Evolutionary conservation across 306 rosid species (phyloP), one percentile per base, ranked within the genome.

Genomic region (Carpinus viminea): DNA sequence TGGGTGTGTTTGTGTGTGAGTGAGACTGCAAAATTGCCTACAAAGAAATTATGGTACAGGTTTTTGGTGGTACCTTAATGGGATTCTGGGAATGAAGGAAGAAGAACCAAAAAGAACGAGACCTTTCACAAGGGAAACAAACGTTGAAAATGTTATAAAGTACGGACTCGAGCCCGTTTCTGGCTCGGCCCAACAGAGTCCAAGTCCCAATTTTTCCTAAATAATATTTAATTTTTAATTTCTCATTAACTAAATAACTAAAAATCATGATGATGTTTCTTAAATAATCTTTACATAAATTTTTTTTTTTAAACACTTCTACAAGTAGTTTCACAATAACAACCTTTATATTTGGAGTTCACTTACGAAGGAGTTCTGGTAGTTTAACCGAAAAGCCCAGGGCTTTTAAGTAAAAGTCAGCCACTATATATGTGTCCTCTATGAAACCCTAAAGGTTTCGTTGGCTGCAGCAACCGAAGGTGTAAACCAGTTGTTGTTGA

Each of bases 401-500:
- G 36, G 65, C 38, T 59, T 26, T 59, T 59, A 17, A 24, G 28
- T 59, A 16, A 16, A 21, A 24, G 9, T 7, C 0, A 2, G 17
- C 52, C 43, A 21, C 16, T 47, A 66, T 66, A 28, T 50, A 43
- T 2, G 0, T 24, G 57, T 12, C 28, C 6, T 57, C 7, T 65
- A 20, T 38, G 13, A 18, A 1, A 18, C 36, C n/a, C 46, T 68
- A 2, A 78, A 74, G 80, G 69, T 41, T 41, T 61, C 18, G 28
- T 60, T 34, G 56, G 74, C 70, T 31, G 77, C 80, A 12, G 78
- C 66, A 46, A 7, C 12, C 3, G 55, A 7, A 8, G 20, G 72
- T 45, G 57, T 26, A 7, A 7, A 9, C 6, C 38, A 5, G 46
- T 12, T 11, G 46, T 8, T 3, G 8, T 38, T 21, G 52, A 43